Evolutionary conservation across 2,329 filamentous ascomycete species (phyloP), one percentile per base, ranked within the genome.

Genomic region (Nothophoma quercina): DNA sequence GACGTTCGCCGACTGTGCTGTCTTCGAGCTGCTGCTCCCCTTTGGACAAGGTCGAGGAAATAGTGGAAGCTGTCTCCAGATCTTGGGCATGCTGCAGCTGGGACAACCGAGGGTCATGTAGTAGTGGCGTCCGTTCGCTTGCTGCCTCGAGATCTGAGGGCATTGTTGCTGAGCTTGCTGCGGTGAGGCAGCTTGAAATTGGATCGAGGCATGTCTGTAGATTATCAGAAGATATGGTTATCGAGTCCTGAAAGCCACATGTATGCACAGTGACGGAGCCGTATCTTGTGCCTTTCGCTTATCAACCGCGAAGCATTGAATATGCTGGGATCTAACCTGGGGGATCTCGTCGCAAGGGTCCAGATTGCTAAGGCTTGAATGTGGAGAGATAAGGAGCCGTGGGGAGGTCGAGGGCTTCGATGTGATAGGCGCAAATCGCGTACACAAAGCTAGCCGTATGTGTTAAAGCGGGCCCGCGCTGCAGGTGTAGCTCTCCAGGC

Each of bases 1-100:
- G 67, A 43, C 83, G 72, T 63, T 86, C 83, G 33, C 82, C 83
- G 9, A 83, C 73, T 1, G 79, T 72, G 19, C 76, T 79, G 4
- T 70, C 70, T 6, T 63, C 72, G 47, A 83, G 67, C 15, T 76
- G 75, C 51, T 76, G 77, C 57, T 83, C 81, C 38, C 82, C 78
- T 49, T 80, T 81, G 12, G 75, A 77, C 22, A 80, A 59, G 40
- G 75, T 68, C 18, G 77, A 78, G 25, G 77, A 77, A 18, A 77
- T 64, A 16, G 78, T 65, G 9, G 79, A 81, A 26, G 75, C 68
- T n/a, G 68, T 69, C 28, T 73, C 74, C 46, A 75, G 74, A 42
- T 77, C 74, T 50, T 79, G 72, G 7, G 73, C 55, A 16, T 64
- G 70, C 42, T 71, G 72, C 2, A 77, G 52, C 40, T 65, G 67